These are phyloP conservation scores for Arabidopsis suecica DNA, from an alignment of 345 rosid genomes.

Conservation along the genomic window DNA sequence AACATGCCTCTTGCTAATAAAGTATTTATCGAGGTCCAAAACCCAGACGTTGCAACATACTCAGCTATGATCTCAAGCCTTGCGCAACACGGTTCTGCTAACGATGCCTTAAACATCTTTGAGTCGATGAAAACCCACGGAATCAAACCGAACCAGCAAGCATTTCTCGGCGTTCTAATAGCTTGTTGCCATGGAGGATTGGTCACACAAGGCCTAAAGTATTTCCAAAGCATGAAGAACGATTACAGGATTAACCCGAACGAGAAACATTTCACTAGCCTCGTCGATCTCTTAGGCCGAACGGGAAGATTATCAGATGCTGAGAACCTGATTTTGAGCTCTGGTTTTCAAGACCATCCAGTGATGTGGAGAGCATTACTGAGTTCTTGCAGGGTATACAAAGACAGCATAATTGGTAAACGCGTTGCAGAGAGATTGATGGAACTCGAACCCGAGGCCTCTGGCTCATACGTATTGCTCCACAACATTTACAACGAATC, in stretches of 20 bases:
- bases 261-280: slow-evolving; percentile 55
- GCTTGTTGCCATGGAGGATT: slow-evolving; percentile 67
- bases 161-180: slow-evolving; percentile 51
- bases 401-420: slow-evolving; percentile 43
- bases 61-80: slow-evolving; percentile 58
- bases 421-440: slow-evolving; percentile 54
- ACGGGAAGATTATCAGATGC: slow-evolving; percentile 56
- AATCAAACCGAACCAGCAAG: slow-evolving; percentile 50
- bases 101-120: slow-evolving; percentile 51
- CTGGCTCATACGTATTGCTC: slow-evolving; percentile 58
- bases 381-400: slow-evolving; percentile 58
- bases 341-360: slow-evolving; percentile 51
- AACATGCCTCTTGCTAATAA: slow-evolving; percentile 46
- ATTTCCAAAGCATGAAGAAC: slow-evolving; percentile 52
- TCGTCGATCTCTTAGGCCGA: slow-evolving; percentile 57
- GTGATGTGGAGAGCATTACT: slow-evolving; percentile 60
- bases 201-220: slow-evolving; percentile 50
- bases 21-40: slow-evolving; percentile 43
- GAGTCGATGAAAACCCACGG: slow-evolving; percentile 47
- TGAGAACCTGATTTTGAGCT: slow-evolving; percentile 49
- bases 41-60: slow-evolving; percentile 58
- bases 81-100: slow-evolving; percentile 59
- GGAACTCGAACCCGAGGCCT: slow-evolving; percentile 53
- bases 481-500: slow-evolving; percentile 50
- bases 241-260: slow-evolving; percentile 40